Evolutionary conservation across 495 filamentous ascomycete species (phyloP), one percentile per base, ranked within the genome.

Genomic region (Monascus purpureus): DNA sequence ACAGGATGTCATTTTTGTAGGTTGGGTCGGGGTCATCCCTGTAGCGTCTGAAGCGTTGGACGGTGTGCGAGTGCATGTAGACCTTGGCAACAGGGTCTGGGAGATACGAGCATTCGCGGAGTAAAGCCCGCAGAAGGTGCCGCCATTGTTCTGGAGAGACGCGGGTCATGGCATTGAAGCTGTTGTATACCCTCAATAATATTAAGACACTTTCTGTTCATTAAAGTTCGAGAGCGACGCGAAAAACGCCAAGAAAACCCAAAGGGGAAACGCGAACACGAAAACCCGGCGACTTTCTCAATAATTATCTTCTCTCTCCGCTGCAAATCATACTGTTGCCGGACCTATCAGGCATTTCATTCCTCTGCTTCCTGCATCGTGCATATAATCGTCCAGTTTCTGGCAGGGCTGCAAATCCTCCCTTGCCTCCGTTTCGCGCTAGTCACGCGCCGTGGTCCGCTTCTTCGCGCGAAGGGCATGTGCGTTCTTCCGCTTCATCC

Each of bases 91-190:
- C 46, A 2, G 73, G 57, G 48, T 86, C 80, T 8, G 85, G 85
- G 15, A 97, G 74, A 49, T 93, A 93, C 36, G 78, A 74, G 15
- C 74, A 70, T 63, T 94, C 79, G 39, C 88, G 82, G 28, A 95
- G 75, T 5, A 92, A 66, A 22, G 77, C 72, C 19, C 90, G 76
- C 41, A 80, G 73, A 18, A 90, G 56, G 47, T 80, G 73, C 17
- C 71, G 59, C 72, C 59, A 40, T 67, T 65, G 33, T 44, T 48
- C 22, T 15, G 33, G 35, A 29, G 28, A 18, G 29, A 17, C 28
- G 11, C 36, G 27, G 13, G 29, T 29, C n/a, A n/a, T n/a, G n/a
- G n/a, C n/a, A n/a, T n/a, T 12, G 22, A 24, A 30, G 37, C 24
- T 29, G 29, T 29, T 25, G 20, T 42, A 27, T 17, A 36, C 26